Conservation (phyloP, 2,329 filamentous ascomycete genomes). For the Stagonosporopsis cucurbitacearum region DNA sequence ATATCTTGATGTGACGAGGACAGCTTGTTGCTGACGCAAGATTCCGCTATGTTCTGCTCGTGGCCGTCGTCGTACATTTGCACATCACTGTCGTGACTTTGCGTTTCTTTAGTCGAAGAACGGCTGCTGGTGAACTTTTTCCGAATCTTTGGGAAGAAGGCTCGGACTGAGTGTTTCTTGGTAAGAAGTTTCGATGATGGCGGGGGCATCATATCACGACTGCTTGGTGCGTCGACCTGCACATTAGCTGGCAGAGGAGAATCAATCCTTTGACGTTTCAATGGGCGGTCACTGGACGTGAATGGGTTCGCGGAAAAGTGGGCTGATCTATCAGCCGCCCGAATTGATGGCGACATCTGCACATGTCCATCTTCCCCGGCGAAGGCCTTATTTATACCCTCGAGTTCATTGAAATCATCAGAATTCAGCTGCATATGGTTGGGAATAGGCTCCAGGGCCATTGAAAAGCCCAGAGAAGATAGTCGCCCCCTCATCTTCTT, state of each 20-base stretch:
- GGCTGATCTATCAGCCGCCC: conserved; percentile 33
- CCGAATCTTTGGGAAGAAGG: conserved; percentile 31
- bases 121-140: conserved; percentile 30
- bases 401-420: conserved; percentile 20
- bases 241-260: conserved; percentile 30
- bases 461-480: conserved; percentile 35
- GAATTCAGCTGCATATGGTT: conserved; percentile 22
- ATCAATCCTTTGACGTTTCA: conserved; percentile 44
- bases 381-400: conserved; percentile 8
- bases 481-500: conserved; percentile 38
- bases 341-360: conserved; percentile 32
- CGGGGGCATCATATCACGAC: conserved; percentile 50
- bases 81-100: background rate
- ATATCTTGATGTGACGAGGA: conserved; percentile 2
- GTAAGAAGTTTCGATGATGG: conserved; percentile 36
- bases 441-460: conserved; percentile 37
- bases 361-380: background rate
- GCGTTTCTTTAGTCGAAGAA: conserved; percentile 4
- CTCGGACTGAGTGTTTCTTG: conserved; percentile 36
- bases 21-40: background rate
- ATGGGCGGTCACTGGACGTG: conserved; percentile 28
- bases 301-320: conserved; percentile 21
- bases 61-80: conserved; percentile 20
- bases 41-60: conserved; percentile 9
- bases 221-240: conserved; percentile 24